Evolutionary conservation across 2,329 filamentous ascomycete genomes (phyloP).

Genomic region (Botrytis byssoidea): DNA sequence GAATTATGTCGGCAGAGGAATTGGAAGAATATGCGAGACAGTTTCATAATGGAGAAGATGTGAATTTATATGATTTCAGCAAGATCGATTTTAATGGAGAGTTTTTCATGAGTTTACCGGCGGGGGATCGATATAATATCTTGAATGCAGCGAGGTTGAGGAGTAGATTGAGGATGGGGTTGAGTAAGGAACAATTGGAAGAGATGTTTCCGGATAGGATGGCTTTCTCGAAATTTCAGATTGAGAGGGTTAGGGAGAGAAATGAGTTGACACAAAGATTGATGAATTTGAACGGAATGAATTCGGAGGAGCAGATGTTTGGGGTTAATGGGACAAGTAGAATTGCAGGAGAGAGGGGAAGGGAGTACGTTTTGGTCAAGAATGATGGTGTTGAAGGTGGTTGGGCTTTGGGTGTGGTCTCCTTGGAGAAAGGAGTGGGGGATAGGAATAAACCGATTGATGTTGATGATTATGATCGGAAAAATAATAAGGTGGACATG

Average conservation of each 20-base stretch:
- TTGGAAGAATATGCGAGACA: slow-evolving; percentile 91
- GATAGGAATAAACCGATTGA: slow-evolving; percentile 87
- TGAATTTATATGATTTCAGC: slow-evolving; percentile 90
- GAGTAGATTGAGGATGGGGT: slow-evolving; percentile 88
- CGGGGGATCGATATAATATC: slow-evolving; percentile 94
- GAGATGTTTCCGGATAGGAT: slow-evolving; percentile 97
- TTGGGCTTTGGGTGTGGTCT: slow-evolving; percentile 93
- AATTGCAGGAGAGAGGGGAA: slow-evolving; percentile 80
- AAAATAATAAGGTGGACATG: slow-evolving; percentile 52
- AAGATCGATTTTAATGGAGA: slow-evolving; percentile 98
- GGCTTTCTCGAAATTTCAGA: slow-evolving; percentile 95
- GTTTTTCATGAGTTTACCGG: slow-evolving; percentile 89
- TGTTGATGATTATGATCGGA: slow-evolving; percentile 67
- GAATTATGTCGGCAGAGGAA: slow-evolving; percentile 95
- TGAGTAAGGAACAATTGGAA: slow-evolving; percentile 94
- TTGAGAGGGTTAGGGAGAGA: slow-evolving; percentile 86
- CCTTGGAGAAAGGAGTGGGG: slow-evolving; percentile 75
- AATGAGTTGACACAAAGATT: slow-evolving; percentile 93
- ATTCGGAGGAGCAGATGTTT: slow-evolving; percentile 69
- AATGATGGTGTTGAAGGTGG: slow-evolving; percentile 94
- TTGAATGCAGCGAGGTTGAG: slow-evolving; percentile 87
- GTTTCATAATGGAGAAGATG: slow-evolving; percentile 88
- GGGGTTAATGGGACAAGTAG: slow-evolving; percentile 55
- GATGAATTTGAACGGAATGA: slow-evolving; percentile 94
- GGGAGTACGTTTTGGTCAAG: slow-evolving; percentile 94